phyloP scores from a whole-genome alignment of 495 filamentous ascomycete genomes.

The Podospora sp. region DNA sequence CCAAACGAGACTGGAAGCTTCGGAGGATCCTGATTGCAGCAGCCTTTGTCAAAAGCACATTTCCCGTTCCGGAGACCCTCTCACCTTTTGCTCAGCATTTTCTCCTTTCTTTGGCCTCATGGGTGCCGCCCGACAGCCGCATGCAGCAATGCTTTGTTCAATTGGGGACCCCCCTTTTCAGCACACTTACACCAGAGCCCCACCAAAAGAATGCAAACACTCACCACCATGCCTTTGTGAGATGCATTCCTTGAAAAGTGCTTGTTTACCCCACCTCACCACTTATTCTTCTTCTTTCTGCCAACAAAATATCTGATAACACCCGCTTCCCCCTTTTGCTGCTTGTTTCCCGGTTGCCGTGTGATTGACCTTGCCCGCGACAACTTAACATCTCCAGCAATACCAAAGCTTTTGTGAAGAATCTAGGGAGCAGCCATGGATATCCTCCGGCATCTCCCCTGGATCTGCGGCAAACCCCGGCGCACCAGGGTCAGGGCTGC shows the following conservation, averaged over 20 bases:
- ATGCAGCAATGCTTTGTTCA: conserved; percentile 18
- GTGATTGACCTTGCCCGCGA: neutral
- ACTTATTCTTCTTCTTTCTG: neutral
- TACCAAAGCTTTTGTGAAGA: neutral
- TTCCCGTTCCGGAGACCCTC: conserved; percentile 21
- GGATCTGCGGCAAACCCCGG: neutral
- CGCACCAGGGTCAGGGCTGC: neutral
- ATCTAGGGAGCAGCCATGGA: neutral
- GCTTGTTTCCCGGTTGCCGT: neutral
- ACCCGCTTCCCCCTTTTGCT: neutral
- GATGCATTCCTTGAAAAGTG: conserved; percentile 14
- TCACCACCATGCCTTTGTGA: conserved; percentile 2
- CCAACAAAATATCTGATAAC: neutral
- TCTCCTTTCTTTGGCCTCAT: neutral
- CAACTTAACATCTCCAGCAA: neutral
- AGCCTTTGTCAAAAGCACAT: neutral
- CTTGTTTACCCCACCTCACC: conserved; percentile 14
- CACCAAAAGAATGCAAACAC: neutral
- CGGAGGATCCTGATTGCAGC: neutral
- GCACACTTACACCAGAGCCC: neutral
- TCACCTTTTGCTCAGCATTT: neutral
- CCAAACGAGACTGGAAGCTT: neutral
- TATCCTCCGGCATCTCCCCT: neutral
- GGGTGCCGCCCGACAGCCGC: neutral
- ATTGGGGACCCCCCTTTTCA: neutral